phyloP scores from a whole-genome alignment of 768 basidiomycete genomes.

The Udeniomyces megalosporus region DNA sequence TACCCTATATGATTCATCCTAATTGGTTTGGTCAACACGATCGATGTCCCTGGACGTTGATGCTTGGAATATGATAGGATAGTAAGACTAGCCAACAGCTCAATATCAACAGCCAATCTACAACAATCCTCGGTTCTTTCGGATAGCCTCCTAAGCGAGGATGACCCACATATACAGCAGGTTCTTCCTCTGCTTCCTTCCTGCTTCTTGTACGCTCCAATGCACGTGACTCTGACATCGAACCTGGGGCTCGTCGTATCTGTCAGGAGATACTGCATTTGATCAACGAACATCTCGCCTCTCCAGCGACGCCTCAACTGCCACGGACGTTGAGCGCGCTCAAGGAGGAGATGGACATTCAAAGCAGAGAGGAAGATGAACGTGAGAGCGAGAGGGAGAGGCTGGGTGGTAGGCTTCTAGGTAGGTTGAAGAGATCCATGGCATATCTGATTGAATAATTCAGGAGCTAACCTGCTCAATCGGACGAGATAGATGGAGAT shows the following conservation, averaged over 20 bases:
- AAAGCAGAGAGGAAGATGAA: background rate
- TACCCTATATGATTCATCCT: too few species aligned
- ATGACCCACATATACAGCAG: background rate
- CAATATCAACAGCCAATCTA: background rate
- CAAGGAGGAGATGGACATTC: slow-evolving; percentile 5
- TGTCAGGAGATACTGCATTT: slow-evolving; percentile 1
- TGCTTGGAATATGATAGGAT: too few species aligned
- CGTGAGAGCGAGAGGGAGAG: background rate
- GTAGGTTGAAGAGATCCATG: background rate
- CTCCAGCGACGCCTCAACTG: background rate
- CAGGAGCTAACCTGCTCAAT: background rate
- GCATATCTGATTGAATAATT: background rate
- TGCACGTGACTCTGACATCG: background rate
- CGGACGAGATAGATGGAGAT: slow-evolving; percentile 22
- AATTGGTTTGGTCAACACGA: too few species aligned
- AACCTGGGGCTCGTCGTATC: too few species aligned
- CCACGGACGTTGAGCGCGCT: slow-evolving; percentile 1
- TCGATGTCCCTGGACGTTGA: too few species aligned
- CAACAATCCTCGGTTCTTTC: background rate
- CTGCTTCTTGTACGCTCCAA: background rate
- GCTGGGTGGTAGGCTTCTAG: background rate
- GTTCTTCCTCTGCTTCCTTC: background rate
- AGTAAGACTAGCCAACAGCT: too few species aligned
- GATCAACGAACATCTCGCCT: background rate
- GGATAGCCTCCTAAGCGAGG: background rate